A percentile compares a stretch with the other conserved stretches of the same genome.
These are phyloP conservation scores for Kodamaea alishanica DNA, from an alignment of 1,139 yeast genomes.

Conservation along the genomic window DNA sequence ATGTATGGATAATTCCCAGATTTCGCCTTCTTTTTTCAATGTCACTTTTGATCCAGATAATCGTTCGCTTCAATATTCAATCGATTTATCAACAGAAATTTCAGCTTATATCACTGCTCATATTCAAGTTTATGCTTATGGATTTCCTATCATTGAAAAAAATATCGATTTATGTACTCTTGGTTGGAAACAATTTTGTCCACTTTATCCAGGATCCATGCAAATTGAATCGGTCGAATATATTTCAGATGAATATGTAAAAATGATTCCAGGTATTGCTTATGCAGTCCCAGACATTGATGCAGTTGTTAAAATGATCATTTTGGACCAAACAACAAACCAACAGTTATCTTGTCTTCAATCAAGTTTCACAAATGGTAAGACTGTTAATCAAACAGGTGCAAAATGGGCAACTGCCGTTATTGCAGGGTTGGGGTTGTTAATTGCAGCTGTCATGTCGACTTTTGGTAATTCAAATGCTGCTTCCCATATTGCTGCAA, in stretches of 20 bases:
- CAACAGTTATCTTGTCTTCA: constrained; percentile 63
- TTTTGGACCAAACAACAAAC: constrained; percentile 36
- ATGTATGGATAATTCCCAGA: constrained; percentile 65
- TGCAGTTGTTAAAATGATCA: constrained; percentile 58
- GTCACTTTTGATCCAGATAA: constrained; percentile 68
- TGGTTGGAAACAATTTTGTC: constrained; percentile 80
- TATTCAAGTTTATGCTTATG: constrained; percentile 70
- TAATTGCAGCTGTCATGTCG: constrained; percentile 64
- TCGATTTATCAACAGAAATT: constrained; percentile 61
- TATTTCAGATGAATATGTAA: constrained; percentile 42
- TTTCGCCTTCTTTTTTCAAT: constrained; percentile 62
- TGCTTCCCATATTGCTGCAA: constrained; percentile 73
- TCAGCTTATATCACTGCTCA: constrained; percentile 55
- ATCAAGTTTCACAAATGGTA: constrained; percentile 66
- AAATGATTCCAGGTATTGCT: constrained; percentile 66
- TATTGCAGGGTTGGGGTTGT: constrained; percentile 71
- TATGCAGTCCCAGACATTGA: constrained; percentile 76
- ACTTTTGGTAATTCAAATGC: constrained; percentile 77
- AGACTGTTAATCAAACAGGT: constrained; percentile 70
- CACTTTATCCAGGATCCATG: constrained; percentile 65
- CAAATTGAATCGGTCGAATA: constrained; percentile 65
- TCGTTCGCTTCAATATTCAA: constrained; percentile 53
- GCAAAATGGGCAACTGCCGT: constrained; percentile 85
- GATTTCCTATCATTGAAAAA: constrained; percentile 57
- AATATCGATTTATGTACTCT: constrained; percentile 53